A percentile compares a stretch with the other conserved stretches of the same genome.
Conservation (phyloP, 2,329 filamentous ascomycete species). For the Trichoderma pleuroti region DNA sequence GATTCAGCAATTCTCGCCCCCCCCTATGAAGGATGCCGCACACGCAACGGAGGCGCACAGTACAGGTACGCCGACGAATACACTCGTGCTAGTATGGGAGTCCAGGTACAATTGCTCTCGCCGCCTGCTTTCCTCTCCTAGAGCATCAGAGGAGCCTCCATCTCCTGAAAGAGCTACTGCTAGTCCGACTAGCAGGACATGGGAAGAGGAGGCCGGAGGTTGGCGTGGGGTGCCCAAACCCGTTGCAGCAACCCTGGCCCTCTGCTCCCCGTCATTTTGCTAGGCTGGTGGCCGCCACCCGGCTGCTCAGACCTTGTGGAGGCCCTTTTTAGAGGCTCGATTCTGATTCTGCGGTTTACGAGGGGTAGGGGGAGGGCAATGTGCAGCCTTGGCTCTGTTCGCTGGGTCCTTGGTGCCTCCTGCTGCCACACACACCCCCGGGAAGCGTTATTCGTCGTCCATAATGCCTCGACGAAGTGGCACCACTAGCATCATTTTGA, state of each 20-base stretch:
- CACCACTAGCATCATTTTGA: conserved; percentile 10
- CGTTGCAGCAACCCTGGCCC: conserved; percentile 18
- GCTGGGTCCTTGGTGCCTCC: conserved; percentile 7
- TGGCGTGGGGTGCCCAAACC: conserved; percentile 19
- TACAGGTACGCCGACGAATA: not conserved
- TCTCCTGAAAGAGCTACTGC: conserved; percentile 7
- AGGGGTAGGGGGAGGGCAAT: not conserved
- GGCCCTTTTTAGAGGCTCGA: conserved; percentile 16
- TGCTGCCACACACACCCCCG: not conserved
- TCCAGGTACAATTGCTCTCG: not conserved
- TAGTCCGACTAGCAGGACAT: not conserved
- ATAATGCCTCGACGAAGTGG: conserved; percentile 12
- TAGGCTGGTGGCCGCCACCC: conserved; percentile 17
- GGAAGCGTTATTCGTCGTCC: conserved; percentile 8
- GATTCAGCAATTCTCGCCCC: not conserved
- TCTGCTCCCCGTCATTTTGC: conserved; percentile 17
- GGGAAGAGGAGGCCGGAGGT: not conserved
- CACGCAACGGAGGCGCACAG: not conserved
- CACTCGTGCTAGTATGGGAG: not conserved
- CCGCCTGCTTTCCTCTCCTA: not conserved
- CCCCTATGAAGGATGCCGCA: not conserved
- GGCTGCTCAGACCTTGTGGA: conserved; percentile 14
- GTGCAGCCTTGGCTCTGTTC: conserved; percentile 10
- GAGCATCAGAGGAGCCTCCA: conserved; percentile 14
- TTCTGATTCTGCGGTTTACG: conserved; percentile 17